A percentile compares a stretch with the other conserved stretches of the same genome.
phyloP scores from a whole-genome alignment of 305 asterid species.

The Rubia peregrina region DNA sequence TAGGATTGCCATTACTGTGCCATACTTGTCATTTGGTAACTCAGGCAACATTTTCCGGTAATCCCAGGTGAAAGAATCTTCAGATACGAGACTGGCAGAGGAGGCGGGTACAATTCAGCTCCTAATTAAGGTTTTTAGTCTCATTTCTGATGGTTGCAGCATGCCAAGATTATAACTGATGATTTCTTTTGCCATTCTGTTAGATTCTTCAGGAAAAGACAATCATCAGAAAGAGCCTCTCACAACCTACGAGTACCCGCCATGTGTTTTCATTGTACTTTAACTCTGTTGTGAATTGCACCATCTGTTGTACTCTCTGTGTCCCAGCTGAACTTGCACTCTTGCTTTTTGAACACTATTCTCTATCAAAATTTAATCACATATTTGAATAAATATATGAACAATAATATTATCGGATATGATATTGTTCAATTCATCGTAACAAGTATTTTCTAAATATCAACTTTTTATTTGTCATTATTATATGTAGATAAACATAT shows the following conservation, averaged over 20 bases:
- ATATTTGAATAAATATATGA: too few relatives aligned
- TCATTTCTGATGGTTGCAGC: background rate
- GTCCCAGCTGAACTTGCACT: too few relatives aligned
- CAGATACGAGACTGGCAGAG: conserved; percentile 4
- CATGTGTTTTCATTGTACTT: conserved; percentile 16
- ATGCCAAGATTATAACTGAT: background rate
- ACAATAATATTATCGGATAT: too few relatives aligned
- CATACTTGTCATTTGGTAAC: background rate
- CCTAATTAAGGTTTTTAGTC: background rate
- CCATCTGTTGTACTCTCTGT: background rate
- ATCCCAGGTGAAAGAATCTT: conserved; percentile 16
- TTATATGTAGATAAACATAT: too few relatives aligned
- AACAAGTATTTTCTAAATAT: too few relatives aligned
- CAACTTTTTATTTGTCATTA: too few relatives aligned
- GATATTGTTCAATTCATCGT: too few relatives aligned
- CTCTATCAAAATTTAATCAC: too few relatives aligned
- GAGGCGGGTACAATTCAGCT: conserved; percentile 7
- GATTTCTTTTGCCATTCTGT: conserved; percentile 16
- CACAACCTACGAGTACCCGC: conserved; percentile 45
- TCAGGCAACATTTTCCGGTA: conserved; percentile 7
- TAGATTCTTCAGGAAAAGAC: conserved; percentile 39
- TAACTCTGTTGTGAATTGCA: conserved; percentile 4
- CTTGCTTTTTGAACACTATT: too few relatives aligned
- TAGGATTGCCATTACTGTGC: background rate
- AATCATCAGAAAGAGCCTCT: conserved; percentile 22